These are phyloP conservation scores for Fusarium hostae DNA, from an alignment of 2,329 filamentous ascomycete species.

Conservation along the genomic window DNA sequence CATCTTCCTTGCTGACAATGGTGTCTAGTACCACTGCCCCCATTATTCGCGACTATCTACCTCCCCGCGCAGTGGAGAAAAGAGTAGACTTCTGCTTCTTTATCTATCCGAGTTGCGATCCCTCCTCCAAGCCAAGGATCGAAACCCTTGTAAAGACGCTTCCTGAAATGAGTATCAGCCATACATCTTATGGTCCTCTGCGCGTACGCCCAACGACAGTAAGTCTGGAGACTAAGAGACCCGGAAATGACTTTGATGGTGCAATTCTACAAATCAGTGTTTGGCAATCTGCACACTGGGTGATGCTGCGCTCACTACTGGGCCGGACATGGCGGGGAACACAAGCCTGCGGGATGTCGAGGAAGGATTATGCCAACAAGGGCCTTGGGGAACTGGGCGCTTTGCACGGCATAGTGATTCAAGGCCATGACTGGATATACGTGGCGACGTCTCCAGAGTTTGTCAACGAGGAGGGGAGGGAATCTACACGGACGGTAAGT, in stretches of 20 bases:
- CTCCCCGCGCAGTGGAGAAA: too few species aligned
- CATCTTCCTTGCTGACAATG: too few species aligned
- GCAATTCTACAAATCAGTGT: not conserved
- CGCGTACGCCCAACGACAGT: too few species aligned
- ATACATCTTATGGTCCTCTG: not conserved
- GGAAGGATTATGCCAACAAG: not conserved
- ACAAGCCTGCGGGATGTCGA: not conserved
- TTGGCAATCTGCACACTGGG: not conserved
- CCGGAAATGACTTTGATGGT: not conserved
- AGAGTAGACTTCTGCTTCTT: not conserved
- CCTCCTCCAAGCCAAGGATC: fast-evolving
- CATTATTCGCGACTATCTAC: too few species aligned
- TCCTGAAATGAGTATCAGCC: too few species aligned
- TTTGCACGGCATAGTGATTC: not conserved
- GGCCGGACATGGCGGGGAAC: not conserved
- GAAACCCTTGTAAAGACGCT: fast-evolving
- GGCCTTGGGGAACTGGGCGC: not conserved
- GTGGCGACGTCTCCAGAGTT: not conserved
- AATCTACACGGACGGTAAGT: not conserved
- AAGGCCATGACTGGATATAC: not conserved
- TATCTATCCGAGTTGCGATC: fast-evolving
- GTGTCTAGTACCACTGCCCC: too few species aligned
- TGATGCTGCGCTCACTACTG: too few species aligned
- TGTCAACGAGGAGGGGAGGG: not conserved
- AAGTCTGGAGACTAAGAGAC: not conserved